These are phyloP conservation scores for Acacia confusa DNA, from an alignment of 306 rosid genomes.

Conservation along the genomic window DNA sequence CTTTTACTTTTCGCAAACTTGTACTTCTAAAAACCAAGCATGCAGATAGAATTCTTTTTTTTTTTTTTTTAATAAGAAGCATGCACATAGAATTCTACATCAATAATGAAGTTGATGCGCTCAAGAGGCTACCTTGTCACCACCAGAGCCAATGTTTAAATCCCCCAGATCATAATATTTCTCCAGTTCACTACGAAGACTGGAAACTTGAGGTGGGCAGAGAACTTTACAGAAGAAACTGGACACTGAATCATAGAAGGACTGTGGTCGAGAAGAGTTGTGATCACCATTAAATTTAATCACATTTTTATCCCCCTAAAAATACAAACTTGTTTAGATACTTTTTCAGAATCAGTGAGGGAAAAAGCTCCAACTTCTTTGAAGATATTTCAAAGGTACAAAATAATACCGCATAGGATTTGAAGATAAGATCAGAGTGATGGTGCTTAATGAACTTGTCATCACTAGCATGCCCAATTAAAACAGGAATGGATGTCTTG, in stretches of 20 bases:
- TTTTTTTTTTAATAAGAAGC: neutral
- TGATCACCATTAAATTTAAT: constrained; percentile 92
- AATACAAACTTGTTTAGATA: constrained; percentile 32
- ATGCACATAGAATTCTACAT: constrained; percentile 19
- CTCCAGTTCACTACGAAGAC: constrained; percentile 59
- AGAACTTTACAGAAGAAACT: constrained; percentile 90
- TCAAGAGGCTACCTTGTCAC: constrained; percentile 63
- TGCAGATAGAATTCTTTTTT: too few species aligned
- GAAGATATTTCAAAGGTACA: constrained; percentile 12
- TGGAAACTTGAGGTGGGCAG: constrained; percentile 71
- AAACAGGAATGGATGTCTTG: constrained; percentile 85
- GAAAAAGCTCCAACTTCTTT: neutral
- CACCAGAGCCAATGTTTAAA: constrained; percentile 62
- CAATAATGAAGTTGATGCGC: neutral
- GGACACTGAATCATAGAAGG: constrained; percentile 82
- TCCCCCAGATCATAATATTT: constrained; percentile 73
- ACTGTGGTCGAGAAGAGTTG: constrained; percentile 94
- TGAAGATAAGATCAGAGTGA: constrained; percentile 74
- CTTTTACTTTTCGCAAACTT: neutral
- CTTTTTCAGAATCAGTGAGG: neutral
- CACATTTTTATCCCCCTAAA: constrained; percentile 85
- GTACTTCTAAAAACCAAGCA: neutral
- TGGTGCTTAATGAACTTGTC: constrained; percentile 82
- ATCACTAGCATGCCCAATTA: constrained; percentile 86
- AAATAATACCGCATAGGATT: constrained; percentile 66